A percentile compares a stretch with the other conserved stretches of the same genome.
phyloP scores from a whole-genome alignment of 768 basidiomycete species.

The Dentipellis sp. region DNA sequence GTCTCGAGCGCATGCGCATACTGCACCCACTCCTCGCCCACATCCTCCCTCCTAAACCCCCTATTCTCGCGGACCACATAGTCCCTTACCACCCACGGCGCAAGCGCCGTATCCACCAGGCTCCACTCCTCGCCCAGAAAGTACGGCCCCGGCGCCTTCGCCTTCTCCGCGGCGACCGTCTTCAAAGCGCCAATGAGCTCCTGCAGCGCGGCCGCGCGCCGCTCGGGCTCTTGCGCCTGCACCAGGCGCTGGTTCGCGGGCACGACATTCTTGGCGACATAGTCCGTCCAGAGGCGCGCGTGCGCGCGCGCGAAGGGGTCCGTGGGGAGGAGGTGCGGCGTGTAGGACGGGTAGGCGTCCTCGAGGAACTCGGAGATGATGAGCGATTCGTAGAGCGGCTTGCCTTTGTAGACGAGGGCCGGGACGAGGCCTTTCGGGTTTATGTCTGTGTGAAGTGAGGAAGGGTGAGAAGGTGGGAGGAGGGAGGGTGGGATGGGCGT shows the following conservation, averaged over 20 bases:
- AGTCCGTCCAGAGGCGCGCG: conserved; percentile 49
- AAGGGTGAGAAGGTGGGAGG: conserved; percentile 2
- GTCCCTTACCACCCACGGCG: conserved; percentile 46
- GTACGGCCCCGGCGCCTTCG: conserved; percentile 38
- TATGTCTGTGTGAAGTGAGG: conserved; percentile 27
- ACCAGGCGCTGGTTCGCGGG: conserved; percentile 44
- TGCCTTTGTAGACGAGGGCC: conserved; percentile 38
- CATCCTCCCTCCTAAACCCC: conserved; percentile 34
- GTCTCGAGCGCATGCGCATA: conserved; percentile 34
- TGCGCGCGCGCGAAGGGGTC: conserved; percentile 44
- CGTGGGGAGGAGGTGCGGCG: conserved; percentile 39
- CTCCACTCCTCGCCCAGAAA: conserved; percentile 47
- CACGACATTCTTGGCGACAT: conserved; percentile 41
- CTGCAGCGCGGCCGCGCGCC: conserved; percentile 25
- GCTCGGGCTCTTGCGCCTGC: conserved; percentile 23
- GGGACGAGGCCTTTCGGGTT: conserved; percentile 70
- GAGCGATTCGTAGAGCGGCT: conserved; percentile 55
- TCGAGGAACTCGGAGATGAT: conserved; percentile 61
- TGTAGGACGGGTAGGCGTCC: conserved; percentile 40
- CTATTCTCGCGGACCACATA: conserved; percentile 41
- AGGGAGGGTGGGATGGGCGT: conserved; percentile 5
- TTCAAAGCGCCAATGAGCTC: conserved; percentile 30
- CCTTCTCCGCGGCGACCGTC: conserved; percentile 20
- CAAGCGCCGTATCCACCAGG: conserved; percentile 43
- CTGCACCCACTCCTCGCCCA: conserved; percentile 33